Base-by-base conservation (phyloP, 768 basidiomycete genomes). In the Leccinellum albellum region DNA sequence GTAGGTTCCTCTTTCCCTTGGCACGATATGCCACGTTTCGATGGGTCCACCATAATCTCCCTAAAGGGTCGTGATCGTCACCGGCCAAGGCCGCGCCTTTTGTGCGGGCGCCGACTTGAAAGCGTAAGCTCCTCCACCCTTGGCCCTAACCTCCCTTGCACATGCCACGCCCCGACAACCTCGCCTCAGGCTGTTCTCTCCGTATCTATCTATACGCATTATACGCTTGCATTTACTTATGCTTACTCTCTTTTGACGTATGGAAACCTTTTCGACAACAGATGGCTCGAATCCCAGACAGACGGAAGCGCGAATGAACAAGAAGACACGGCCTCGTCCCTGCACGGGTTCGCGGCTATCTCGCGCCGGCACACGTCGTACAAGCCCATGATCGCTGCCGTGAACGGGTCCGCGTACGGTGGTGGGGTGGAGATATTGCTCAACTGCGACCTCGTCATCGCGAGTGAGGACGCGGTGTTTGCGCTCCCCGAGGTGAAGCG, bases 301-400 rank as follows among this genome's bases (percentile, higher is more conserved):
- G 62, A 63, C n/a, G 79, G 79, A 2, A 62, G 65, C 9, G 64
- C 66, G 1, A 75, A 74, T 54, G 80, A 86, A 61, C 79, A 78
- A 60, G 75, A 80, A 60, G 52, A 61, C 23, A 52, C 78, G 12
- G 70, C 73, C 0, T 57, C 69, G 2, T 75, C 79, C 24, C 55
- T 74, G 1, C 72, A 87, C 58, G 89, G 90, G 6, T 91, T 92
- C 68, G 91, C 81, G 1, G 82, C 87, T 33, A 73, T 93, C 37
- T 91, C 89, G 2, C 81, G 87, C 24, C 79, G 91, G 4, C 78
- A 76, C 40, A 69, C 69, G 33, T 82, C 82, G 1, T 76, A 70
- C 58, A 92, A 92, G 66, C 89, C 89, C 6, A 82, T 91, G 51
- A 86, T 92, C 48, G 91, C 90, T 13, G 90, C 91, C 3, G 89